Evolutionary conservation across 257 asterid species (phyloP).

Genomic region (Ocimum tenuiflorum): DNA sequence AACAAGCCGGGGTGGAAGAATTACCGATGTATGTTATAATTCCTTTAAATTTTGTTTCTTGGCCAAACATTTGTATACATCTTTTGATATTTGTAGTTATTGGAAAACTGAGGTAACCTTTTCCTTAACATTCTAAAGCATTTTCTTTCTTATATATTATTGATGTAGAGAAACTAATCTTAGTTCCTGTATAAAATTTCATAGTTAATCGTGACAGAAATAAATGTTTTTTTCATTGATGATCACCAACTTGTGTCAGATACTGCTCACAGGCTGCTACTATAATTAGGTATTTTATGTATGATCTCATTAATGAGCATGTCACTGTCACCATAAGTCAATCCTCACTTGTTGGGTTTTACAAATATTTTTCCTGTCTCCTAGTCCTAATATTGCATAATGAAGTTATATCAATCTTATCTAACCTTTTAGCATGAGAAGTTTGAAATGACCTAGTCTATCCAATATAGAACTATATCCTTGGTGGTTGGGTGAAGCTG

Average conservation of each 20-base stretch:
- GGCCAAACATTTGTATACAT: neutral
- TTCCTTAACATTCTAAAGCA: neutral
- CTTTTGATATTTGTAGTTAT: neutral
- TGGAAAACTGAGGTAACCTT: neutral
- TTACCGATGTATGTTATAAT: conserved; percentile 49
- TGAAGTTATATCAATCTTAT: neutral
- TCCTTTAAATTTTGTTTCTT: conserved; percentile 1
- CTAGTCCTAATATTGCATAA: neutral
- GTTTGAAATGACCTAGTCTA: neutral
- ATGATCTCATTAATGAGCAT: neutral
- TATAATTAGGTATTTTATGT: neutral
- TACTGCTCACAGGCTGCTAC: neutral
- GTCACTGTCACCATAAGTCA: neutral
- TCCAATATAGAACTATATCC: neutral
- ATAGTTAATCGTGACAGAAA: neutral
- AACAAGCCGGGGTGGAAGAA: conserved; percentile 48
- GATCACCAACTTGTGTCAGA: neutral
- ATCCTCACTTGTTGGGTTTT: neutral
- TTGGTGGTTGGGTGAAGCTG: neutral
- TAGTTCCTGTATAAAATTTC: neutral
- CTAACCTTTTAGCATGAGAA: neutral
- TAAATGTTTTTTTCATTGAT: neutral
- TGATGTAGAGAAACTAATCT: neutral
- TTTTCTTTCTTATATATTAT: conserved; percentile 1
- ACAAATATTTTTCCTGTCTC: neutral